phyloP scores from a whole-genome alignment of 1,284 basidiomycete species.

The Cutaneotrichosporon sp. region DNA sequence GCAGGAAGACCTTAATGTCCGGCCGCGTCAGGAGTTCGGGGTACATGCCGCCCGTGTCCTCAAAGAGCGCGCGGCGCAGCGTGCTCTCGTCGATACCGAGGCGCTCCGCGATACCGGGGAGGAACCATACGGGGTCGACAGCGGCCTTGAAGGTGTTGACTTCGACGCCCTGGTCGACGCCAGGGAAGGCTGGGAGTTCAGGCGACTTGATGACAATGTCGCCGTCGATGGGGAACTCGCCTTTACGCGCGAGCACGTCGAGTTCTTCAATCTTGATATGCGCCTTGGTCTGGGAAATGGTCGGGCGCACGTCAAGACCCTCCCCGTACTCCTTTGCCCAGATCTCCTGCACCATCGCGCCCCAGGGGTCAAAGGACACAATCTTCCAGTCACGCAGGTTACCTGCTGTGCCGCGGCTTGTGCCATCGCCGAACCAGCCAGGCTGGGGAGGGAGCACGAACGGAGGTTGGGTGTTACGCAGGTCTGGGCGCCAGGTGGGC shows the following conservation, averaged over 20 bases:
- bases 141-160: slow-evolving; percentile 63
- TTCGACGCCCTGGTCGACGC: slow-evolving; percentile 74
- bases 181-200: slow-evolving; percentile 43
- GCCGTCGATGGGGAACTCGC: slow-evolving; percentile 73
- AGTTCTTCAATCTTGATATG: slow-evolving; percentile 61
- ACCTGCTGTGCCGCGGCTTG: slow-evolving; percentile 4
- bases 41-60: slow-evolving; percentile 85
- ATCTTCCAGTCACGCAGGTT: slow-evolving; percentile 57
- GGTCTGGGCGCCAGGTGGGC: slow-evolving; percentile 80
- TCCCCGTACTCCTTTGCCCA: slow-evolving; percentile 65
- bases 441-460: slow-evolving; percentile 75
- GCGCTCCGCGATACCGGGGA: slow-evolving; percentile 85
- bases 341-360: slow-evolving; percentile 77
- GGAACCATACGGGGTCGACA: slow-evolving; percentile 88
- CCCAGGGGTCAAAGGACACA: slow-evolving; percentile 91
- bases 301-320: slow-evolving; percentile 75
- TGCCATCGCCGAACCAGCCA: slow-evolving; percentile 64
- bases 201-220: slow-evolving; percentile 64
- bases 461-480: slow-evolving; percentile 73
- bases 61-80: slow-evolving; percentile 77
- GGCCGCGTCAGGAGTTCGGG: slow-evolving; percentile 92
- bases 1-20: slow-evolving; percentile 91
- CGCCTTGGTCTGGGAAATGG: slow-evolving; percentile 79
- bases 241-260: slow-evolving; percentile 68
- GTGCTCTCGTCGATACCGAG: slow-evolving; percentile 81